Evolutionary conservation across 192 early-diverging fungal species (phyloP).

Genomic region (Backusella luteola): DNA sequence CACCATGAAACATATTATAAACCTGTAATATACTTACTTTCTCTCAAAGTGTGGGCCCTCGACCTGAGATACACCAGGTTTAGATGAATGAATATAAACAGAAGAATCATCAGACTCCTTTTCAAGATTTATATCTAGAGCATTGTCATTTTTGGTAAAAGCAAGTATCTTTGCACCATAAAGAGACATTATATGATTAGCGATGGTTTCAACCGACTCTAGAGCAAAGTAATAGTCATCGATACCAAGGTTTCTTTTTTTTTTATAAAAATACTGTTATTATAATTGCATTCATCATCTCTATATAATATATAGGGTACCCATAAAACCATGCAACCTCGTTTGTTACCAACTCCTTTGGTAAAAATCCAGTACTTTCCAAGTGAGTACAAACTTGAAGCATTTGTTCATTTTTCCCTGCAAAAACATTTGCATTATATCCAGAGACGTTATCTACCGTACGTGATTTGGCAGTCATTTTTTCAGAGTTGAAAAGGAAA

Average conservation of each 20-base stretch:
- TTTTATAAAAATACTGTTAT: neutral
- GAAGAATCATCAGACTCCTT: conserved; percentile 88
- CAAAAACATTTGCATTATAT: conserved; percentile 83
- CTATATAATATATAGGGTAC: conserved; percentile 61
- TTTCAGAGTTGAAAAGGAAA: neutral
- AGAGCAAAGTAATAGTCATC: conserved; percentile 98
- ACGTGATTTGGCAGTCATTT: neutral
- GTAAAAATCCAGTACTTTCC: conserved; percentile 86
- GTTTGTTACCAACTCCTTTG: conserved; percentile 80
- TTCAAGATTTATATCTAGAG: conserved; percentile 82
- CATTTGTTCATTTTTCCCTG: conserved; percentile 92
- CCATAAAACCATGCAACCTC: conserved; percentile 88
- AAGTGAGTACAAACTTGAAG: conserved; percentile 80
- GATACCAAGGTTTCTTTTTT: conserved; percentile 89
- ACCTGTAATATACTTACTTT: conserved; percentile 36
- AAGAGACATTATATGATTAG: conserved; percentile 92
- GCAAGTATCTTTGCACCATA: conserved; percentile 95
- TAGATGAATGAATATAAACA: conserved; percentile 95
- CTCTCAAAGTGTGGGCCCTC: conserved; percentile 84
- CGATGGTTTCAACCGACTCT: conserved; percentile 88
- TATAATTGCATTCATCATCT: neutral
- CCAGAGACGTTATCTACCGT: conserved; percentile 38
- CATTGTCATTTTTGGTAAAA: conserved; percentile 82
- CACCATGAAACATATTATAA: neutral
- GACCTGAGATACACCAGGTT: conserved; percentile 87